Base-by-base conservation (phyloP, 2,329 filamentous ascomycete genomes). In the Paracoccidioides lutzii region DNA sequence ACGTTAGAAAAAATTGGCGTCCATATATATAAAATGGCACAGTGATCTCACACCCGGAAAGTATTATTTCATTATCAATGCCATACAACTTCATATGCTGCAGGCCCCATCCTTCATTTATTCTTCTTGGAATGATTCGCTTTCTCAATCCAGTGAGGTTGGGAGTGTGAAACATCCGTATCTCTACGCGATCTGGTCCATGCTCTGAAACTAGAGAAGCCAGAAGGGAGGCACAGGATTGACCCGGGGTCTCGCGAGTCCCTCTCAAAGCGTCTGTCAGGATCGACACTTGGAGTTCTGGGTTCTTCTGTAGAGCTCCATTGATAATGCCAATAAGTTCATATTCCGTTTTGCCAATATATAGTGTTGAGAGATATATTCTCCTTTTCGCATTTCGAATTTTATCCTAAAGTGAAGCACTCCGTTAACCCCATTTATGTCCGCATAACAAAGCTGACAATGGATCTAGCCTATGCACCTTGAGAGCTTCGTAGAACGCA, bases 21-120 rank as follows among this genome's bases (percentile, higher is more conserved):
- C 40, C 56, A 35, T 30, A 48, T 38, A 28, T 22, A 6, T 15
- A 57, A 22, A 35, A 33, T 44, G 46, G 8, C 8, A 22, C 40
- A 55, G 30, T 49, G 52, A 55, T 22, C 52, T 55, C 75, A 59
- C 78, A 88, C 81, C 90, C 90, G 6, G 90, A 95, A 64, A 98
- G 81, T 61, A 98, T 91, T 57, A 98, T 86, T 69, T 95, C 90
- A 65, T 98, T 90, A 64, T 98, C 93, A 28, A 95, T 76, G 0
- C 93, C 93, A 64, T 98, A 98, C 0, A 98, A 77, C 77, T 98
- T 98, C 91, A 98, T 98, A 67, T 98, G 93, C 68, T 98, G 93
- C 59, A 98, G 73, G 0, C 93, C 93, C 93, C 93, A 98, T 15
- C 93, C 93, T 73, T 98, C 93, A 63, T 98, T 98, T 68, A 98